Conservation (phyloP, 441 rosid species). For the Breynia disticha region DNA sequence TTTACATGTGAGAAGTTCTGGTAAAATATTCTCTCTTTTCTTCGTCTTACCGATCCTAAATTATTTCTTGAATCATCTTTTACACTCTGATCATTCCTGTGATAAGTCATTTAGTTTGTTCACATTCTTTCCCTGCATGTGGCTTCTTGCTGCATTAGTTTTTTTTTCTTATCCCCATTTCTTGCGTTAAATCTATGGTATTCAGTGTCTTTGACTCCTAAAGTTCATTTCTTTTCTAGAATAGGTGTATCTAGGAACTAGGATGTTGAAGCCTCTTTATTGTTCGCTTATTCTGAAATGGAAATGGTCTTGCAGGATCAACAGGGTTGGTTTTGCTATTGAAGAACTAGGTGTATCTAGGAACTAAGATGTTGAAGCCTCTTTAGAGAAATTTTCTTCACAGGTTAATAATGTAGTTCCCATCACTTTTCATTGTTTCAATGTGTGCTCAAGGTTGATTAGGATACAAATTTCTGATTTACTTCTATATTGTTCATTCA, state of each 20-base stretch:
- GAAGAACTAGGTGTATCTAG: too few relatives aligned
- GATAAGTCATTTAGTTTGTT: not conserved
- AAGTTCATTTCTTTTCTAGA: conserved; percentile 3
- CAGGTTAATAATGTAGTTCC: too few relatives aligned
- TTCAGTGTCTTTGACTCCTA: not conserved
- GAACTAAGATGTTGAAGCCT: too few relatives aligned
- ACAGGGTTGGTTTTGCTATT: conserved; percentile 26
- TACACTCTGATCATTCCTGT: not conserved
- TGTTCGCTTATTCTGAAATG: conserved; percentile 26
- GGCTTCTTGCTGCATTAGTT: not conserved
- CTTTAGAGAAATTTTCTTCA: too few relatives aligned
- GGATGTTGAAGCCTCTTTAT: conserved; percentile 21
- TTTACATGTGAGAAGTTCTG: conserved; percentile 32
- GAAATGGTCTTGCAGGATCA: conserved; percentile 44
- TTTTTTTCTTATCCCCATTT: not conserved
- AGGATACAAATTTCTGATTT: too few relatives aligned
- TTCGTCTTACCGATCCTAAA: too few relatives aligned
- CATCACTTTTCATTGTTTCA: too few relatives aligned
- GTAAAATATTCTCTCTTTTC: conserved; percentile 8
- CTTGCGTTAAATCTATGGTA: not conserved
- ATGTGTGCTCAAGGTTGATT: too few relatives aligned
- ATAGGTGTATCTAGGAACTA: conserved; percentile 17
- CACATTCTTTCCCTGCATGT: not conserved
- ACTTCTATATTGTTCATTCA: too few relatives aligned
- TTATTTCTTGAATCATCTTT: too few relatives aligned